Percentiles rank a stretch among this genome's conserved stretches.
These are phyloP conservation scores for Tieghemostelium lacteum DNA, from an alignment of 78 protist species.

Conservation along the genomic window DNA sequence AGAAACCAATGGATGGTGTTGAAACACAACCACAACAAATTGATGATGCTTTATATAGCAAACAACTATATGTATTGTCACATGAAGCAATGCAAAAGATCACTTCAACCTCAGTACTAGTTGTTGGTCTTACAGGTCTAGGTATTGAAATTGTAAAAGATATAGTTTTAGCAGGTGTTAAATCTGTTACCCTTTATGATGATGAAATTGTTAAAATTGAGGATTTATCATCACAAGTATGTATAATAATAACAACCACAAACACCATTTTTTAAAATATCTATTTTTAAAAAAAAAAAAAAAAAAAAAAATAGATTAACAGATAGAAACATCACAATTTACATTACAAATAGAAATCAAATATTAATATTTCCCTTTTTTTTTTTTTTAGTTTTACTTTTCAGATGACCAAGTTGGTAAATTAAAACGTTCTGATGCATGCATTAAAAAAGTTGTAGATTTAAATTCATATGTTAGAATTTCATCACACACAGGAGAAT, in stretches of 20 bases:
- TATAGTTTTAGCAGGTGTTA: conserved; percentile 97
- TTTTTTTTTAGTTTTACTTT: conserved; percentile 92
- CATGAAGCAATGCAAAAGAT: conserved; percentile 92
- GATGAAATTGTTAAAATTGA: conserved; percentile 19
- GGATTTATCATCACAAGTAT: conserved; percentile 86
- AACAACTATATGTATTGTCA: conserved; percentile 88
- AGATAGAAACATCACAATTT: background rate
- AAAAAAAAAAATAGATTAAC: background rate
- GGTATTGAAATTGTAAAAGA: conserved; percentile 99
- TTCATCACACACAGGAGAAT: conserved; percentile 32
- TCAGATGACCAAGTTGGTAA: conserved; percentile 90
- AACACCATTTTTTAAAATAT: background rate
- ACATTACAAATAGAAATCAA: background rate
- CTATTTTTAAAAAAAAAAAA: conserved; percentile 3
- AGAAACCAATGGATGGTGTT: conserved; percentile 47
- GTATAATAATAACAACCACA: too few species aligned
- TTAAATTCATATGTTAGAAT: conserved; percentile 94
- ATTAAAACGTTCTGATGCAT: conserved; percentile 66
- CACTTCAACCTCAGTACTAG: conserved; percentile 85
- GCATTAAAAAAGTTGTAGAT: conserved; percentile 86
- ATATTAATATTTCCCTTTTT: background rate
- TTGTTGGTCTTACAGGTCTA: conserved; percentile 95
- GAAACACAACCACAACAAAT: conserved; percentile 26
- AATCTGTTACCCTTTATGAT: conserved; percentile 95
- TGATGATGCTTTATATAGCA: conserved; percentile 84